Evolutionary conservation across 1,284 basidiomycete genomes (phyloP).

Genomic region (Austroboletus niveus): DNA sequence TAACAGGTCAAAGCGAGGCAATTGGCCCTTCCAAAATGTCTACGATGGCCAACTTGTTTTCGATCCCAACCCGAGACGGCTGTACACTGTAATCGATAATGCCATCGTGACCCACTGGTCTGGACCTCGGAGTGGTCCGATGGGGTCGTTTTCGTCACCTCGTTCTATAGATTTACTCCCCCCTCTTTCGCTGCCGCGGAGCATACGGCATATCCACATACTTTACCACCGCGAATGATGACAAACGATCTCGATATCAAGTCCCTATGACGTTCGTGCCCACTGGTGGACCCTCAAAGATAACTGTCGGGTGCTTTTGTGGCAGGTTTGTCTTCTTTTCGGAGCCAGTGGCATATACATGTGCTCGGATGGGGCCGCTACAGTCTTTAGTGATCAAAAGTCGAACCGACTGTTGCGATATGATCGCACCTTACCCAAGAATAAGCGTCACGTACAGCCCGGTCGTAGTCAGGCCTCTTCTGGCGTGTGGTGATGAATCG

Average conservation of each 20-base stretch:
- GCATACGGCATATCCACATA: not conserved
- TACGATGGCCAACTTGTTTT: not conserved
- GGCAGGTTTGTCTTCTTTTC: slow-evolving; percentile 1
- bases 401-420: not conserved
- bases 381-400: not conserved
- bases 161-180: not conserved
- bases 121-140: not conserved
- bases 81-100: not conserved
- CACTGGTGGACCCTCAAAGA: not conserved
- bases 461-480: not conserved
- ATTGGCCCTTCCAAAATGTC: not conserved
- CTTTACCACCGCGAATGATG: not conserved
- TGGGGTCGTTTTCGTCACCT: not conserved
- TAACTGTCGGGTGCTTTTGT: slow-evolving; percentile 15
- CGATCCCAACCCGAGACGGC: not conserved
- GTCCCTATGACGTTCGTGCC: not conserved
- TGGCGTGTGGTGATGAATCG: not conserved
- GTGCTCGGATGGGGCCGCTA: not conserved
- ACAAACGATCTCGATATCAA: slow-evolving; percentile 1
- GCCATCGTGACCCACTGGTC: not conserved
- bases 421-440: slow-evolving; percentile 3
- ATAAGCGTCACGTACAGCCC: not conserved
- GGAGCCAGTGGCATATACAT: not conserved
- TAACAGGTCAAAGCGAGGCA: not conserved
- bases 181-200: slow-evolving; percentile 3